These are phyloP conservation scores for Boletus speciosus DNA, from an alignment of 768 basidiomycete species.

Conservation along the genomic window DNA sequence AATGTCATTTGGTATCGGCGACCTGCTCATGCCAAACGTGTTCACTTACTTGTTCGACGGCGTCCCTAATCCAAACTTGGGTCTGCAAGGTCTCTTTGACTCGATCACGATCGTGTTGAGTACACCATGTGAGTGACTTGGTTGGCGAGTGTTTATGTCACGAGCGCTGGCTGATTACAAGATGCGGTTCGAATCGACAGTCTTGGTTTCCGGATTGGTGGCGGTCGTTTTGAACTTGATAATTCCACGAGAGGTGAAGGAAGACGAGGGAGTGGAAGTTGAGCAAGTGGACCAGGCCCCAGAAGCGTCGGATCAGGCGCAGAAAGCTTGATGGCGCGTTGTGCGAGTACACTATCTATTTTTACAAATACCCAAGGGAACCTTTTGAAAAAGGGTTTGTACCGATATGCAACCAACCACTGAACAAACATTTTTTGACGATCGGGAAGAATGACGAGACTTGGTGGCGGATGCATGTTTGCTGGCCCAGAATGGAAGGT, in stretches of 20 bases:
- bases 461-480: not conserved
- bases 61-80: slow-evolving; percentile 48
- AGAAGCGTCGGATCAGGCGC: slow-evolving; percentile 13
- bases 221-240: slow-evolving; percentile 57
- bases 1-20: slow-evolving; percentile 65
- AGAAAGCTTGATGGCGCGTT: not conserved
- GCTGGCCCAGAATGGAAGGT: not conserved
- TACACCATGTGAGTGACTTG: slow-evolving; percentile 65
- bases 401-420: not conserved
- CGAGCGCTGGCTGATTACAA: not conserved
- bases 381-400: not conserved
- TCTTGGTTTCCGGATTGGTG: slow-evolving; percentile 55
- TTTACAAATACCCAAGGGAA: not conserved
- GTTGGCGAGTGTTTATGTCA: not conserved
- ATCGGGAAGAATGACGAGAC: not conserved
- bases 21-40: slow-evolving; percentile 61
- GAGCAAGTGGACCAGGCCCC: slow-evolving; percentile 25
- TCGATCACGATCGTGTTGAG: slow-evolving; percentile 78
- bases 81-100: slow-evolving; percentile 65
- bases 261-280: slow-evolving; percentile 12
- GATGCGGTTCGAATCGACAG: slow-evolving; percentile 26
- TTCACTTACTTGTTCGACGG: slow-evolving; percentile 70
- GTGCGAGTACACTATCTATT: not conserved
- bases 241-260: slow-evolving; percentile 40
- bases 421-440: not conserved